A percentile compares a stretch with the other conserved stretches of the same genome.
Evolutionary conservation across 345 rosid genomes (phyloP).

Genomic region (Rubroshorea leprosula): DNA sequence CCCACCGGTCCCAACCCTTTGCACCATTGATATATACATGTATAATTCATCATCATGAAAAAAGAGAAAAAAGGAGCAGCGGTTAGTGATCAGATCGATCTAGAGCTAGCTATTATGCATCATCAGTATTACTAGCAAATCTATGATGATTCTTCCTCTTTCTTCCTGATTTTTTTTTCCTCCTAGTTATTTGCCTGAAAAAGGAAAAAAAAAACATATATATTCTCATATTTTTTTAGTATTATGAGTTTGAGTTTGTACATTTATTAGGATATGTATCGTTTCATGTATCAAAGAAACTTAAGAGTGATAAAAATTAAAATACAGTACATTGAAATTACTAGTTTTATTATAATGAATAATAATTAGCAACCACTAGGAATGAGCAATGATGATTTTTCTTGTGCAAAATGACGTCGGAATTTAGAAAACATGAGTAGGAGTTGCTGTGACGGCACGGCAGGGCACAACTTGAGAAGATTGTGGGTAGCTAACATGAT

Average conservation of each 20-base stretch:
- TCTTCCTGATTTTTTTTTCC: neutral
- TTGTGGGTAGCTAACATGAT: neutral
- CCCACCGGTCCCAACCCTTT: constrained; percentile 92
- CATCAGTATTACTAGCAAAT: too few relatives aligned
- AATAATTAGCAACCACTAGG: neutral
- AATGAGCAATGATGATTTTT: neutral
- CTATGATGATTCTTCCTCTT: neutral
- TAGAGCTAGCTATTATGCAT: neutral
- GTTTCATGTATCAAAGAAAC: neutral
- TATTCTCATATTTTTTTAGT: neutral
- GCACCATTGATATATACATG: constrained; percentile 85
- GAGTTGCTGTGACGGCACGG: constrained; percentile 12
- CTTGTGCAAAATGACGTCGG: neutral
- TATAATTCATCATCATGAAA: neutral
- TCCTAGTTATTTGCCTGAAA: neutral
- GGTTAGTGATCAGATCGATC: neutral
- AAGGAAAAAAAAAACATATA: too few relatives aligned
- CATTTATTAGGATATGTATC: too few relatives aligned
- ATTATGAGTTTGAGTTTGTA: constrained; percentile 1
- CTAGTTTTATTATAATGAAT: too few relatives aligned
- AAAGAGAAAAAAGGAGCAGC: neutral
- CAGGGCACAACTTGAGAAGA: neutral
- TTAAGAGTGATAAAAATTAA: too few relatives aligned
- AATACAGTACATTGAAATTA: too few relatives aligned
- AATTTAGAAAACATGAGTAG: constrained; percentile 2